Evolutionary conservation across 73 alveolate species (phyloP), one percentile per base, ranked within the genome.

Genomic region (Paramecium sexaurelia): DNA sequence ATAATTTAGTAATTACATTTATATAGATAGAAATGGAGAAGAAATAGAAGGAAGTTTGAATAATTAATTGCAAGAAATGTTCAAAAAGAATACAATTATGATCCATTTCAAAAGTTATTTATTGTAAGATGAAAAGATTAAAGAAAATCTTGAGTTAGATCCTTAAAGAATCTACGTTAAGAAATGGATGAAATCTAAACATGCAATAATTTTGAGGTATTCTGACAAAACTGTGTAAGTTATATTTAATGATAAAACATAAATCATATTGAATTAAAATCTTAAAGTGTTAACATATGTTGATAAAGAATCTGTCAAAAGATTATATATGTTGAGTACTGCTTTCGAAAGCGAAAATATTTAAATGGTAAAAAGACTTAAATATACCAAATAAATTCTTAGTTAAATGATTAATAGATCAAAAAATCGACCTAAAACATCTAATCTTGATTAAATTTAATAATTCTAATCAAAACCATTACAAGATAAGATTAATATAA

Each of bases 181-280:
- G 92, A 98, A 97, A 94, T 98, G 99, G 98, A 97, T 98, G 98
- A 91, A 97, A 82, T 96, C 99, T 17, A 94, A 97, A 40, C 99
- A 98, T 92, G 99, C 99, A 39, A 96, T 97, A 22, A 92, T 98
- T 95, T 98, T 98, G 92, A 92, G 99, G 93, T 95, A 97, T 33
- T 95, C 98, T 19, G 97, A 98, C 88, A 98, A 98, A 84, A 96
- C 97, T 47, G 99, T 98, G 69, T 97, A 98, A 94, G 99, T 98
- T 37, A 95, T 96, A 92, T 98, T 98, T 95, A 93, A 95, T 69
- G 99, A 97, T 71, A 97, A 96, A 85, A 92, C 99, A 13, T 98
- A 98, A 84, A 93, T 98, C 55, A 96, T 98, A 29, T 93, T 98
- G 36, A 56, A 97, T 56, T 71, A 96, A 45, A 98, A 98, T 94